phyloP scores from a whole-genome alignment of 1,139 yeast species.

The Yamadazyma taylorii region DNA sequence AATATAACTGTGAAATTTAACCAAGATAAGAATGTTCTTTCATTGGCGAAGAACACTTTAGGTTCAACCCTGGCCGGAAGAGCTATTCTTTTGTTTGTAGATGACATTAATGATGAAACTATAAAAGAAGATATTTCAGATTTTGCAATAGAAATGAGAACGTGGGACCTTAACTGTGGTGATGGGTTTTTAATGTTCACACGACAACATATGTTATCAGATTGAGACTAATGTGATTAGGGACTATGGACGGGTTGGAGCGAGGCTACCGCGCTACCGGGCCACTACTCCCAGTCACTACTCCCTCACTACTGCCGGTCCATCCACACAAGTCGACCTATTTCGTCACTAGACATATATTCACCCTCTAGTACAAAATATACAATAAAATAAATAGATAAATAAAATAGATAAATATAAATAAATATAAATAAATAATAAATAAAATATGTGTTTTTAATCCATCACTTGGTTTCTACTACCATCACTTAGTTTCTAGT shows the following conservation, averaged over 20 bases:
- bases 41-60: conserved; percentile 97
- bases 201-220: too few relatives aligned
- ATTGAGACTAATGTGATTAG: too few relatives aligned
- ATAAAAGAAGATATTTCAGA: neutral
- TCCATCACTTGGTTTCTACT: too few relatives aligned
- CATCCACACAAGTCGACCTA: neutral
- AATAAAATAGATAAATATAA: conserved; percentile 2
- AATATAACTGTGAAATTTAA: conserved; percentile 94
- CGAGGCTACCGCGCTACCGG: too few relatives aligned
- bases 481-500: conserved; percentile 10
- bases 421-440: conserved; percentile 6
- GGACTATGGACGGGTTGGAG: too few relatives aligned
- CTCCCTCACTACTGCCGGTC: neutral
- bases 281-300: too few relatives aligned
- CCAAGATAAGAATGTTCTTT: conserved; percentile 98
- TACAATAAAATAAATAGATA: neutral
- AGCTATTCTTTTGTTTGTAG: conserved; percentile 75
- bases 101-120: neutral
- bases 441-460: too few relatives aligned
- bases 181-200: neutral
- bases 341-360: too few relatives aligned
- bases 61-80: conserved; percentile 98
- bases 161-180: too few relatives aligned
- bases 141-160: neutral
- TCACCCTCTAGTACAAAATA: too few relatives aligned